Conservation (phyloP, 768 basidiomycete genomes). For the Wakefieldia striispora region DNA sequence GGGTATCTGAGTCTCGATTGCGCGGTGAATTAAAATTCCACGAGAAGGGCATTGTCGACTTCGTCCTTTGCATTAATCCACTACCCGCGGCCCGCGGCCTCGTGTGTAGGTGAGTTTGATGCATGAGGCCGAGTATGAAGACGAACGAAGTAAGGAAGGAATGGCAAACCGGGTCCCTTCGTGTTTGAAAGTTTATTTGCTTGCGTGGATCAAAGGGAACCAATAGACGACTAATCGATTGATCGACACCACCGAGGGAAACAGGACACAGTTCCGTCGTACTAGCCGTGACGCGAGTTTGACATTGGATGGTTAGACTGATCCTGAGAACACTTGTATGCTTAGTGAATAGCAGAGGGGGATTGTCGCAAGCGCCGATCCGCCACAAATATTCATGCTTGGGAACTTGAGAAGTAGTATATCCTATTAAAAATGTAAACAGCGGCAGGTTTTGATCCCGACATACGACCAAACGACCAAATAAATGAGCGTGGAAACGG, state of each 20-base stretch:
- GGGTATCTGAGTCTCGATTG: neutral
- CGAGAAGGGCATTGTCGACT: constrained; percentile 2
- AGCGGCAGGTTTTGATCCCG: constrained; percentile 1
- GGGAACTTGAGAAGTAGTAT: neutral
- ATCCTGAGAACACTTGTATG: neutral
- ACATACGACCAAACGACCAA: constrained; percentile 7
- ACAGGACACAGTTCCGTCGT: neutral
- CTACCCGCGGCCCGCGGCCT: constrained; percentile 20
- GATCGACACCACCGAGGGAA: constrained; percentile 1
- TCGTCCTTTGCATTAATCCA: neutral
- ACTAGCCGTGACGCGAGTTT: neutral
- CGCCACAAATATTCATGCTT: neutral
- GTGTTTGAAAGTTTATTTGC: constrained; percentile 16
- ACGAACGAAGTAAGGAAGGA: constrained; percentile 6
- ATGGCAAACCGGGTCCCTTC: constrained; percentile 8
- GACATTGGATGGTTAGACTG: no score
- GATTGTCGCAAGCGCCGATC: neutral
- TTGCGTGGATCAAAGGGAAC: constrained; percentile 2
- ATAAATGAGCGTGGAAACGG: neutral
- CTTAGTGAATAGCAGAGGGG: neutral
- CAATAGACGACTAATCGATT: neutral
- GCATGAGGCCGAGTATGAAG: constrained; percentile 2
- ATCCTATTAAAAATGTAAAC: constrained; percentile 13
- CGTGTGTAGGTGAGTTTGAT: constrained; percentile 9
- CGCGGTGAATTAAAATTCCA: neutral